Conservation (phyloP, 2,329 filamentous ascomycete species). For the Fusarium oligoseptatum region DNA sequence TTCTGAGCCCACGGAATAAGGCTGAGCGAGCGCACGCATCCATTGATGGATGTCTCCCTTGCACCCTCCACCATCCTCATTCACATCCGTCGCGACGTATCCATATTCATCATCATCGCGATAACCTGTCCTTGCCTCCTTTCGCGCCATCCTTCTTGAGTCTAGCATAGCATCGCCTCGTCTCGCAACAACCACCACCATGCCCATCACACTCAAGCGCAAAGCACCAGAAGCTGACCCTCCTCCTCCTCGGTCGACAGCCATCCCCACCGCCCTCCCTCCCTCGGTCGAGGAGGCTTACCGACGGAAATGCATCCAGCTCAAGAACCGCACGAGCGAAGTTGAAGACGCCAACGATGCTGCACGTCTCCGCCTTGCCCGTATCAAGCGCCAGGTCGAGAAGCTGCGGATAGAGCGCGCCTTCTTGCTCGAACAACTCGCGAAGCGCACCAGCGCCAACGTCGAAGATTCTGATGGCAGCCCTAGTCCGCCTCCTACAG, state of each 20-base stretch:
- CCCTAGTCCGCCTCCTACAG: slow-evolving; percentile 83
- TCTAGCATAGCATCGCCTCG: slow-evolving; percentile 13
- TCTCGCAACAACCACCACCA: slow-evolving; percentile 39
- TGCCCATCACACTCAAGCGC: slow-evolving; percentile 53
- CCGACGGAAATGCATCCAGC: slow-evolving; percentile 93
- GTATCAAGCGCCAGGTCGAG: slow-evolving; percentile 87
- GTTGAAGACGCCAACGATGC: slow-evolving; percentile 93
- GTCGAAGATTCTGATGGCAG: slow-evolving; percentile 84
- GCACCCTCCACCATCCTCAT: slow-evolving; percentile 18
- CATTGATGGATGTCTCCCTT: slow-evolving; percentile 27
- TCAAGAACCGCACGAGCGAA: slow-evolving; percentile 91
- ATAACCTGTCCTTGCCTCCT: slow-evolving; percentile 2
- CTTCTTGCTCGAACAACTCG: slow-evolving; percentile 79
- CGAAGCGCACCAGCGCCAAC: slow-evolving; percentile 79
- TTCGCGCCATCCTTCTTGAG: slow-evolving; percentile 7
- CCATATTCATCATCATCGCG: slow-evolving; percentile 6
- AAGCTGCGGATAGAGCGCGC: slow-evolving; percentile 92
- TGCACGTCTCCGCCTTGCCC: slow-evolving; percentile 80
- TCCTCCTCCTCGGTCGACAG: slow-evolving; percentile 50
- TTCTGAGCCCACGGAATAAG: slow-evolving; percentile 25
- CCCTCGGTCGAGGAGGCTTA: slow-evolving; percentile 97
- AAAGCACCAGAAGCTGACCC: slow-evolving; percentile 55
- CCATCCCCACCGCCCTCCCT: slow-evolving; percentile 74
- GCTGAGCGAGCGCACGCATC: slow-evolving; percentile 17
- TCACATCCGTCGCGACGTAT: slow-evolving; percentile 4